Conservation (phyloP, 2,329 filamentous ascomycete genomes). For the Clonostachys solani region DNA sequence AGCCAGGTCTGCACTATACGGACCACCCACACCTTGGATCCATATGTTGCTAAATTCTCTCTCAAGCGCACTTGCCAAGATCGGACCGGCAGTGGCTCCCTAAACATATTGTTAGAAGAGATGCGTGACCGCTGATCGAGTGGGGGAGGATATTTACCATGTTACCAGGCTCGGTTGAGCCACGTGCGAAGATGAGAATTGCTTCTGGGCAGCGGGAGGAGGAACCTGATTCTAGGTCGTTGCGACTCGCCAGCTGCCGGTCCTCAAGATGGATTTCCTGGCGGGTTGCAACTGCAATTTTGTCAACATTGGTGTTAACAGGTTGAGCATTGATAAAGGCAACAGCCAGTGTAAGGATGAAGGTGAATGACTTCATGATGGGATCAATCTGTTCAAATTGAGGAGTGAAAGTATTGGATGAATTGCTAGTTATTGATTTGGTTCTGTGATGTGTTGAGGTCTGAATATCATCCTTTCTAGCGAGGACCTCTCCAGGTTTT, state of each 20-base stretch:
- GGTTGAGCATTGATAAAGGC: too few relatives aligned
- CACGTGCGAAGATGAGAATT: conserved; percentile 33
- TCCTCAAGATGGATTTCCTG: too few relatives aligned
- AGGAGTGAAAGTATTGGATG: too few relatives aligned
- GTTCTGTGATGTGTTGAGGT: too few relatives aligned
- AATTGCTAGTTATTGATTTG: too few relatives aligned
- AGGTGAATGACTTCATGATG: too few relatives aligned
- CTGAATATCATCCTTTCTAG: too few relatives aligned
- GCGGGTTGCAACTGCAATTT: too few relatives aligned
- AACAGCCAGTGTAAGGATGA: too few relatives aligned
- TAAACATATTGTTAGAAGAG: not conserved
- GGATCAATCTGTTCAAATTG: too few relatives aligned
- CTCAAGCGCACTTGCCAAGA: conserved; percentile 18
- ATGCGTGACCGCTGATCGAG: not conserved
- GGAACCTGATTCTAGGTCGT: not conserved
- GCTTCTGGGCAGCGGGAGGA: conserved; percentile 19
- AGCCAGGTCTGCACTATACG: conserved; percentile 27
- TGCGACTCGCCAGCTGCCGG: not conserved
- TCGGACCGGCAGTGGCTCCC: conserved; percentile 15
- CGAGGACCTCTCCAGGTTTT: too few relatives aligned
- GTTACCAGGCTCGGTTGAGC: conserved; percentile 29
- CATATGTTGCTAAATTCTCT: conserved; percentile 19
- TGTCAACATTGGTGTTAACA: too few relatives aligned
- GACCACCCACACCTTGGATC: conserved; percentile 37
- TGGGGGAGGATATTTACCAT: conserved; percentile 15